These are phyloP conservation scores for Thalassia testudinum DNA, from an alignment of 116 monocot genomes.

Conservation along the genomic window DNA sequence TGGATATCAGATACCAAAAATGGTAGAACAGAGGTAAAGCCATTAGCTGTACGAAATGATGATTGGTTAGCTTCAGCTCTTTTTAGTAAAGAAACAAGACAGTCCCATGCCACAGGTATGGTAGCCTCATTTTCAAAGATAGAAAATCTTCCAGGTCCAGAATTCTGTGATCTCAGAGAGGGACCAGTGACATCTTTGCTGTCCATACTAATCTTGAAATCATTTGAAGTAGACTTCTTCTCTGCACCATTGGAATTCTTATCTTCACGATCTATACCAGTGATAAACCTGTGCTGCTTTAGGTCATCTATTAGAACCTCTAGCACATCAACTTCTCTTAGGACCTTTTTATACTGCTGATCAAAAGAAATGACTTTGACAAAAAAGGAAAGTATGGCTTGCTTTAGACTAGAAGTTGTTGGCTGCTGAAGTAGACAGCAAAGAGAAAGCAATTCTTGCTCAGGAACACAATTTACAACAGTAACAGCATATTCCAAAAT, in stretches of 20 bases:
- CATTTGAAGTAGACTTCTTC: constrained; percentile 30
- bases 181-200: constrained; percentile 79
- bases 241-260: constrained; percentile 19
- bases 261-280: constrained; percentile 45
- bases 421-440: constrained; percentile 97
- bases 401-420: constrained; percentile 54
- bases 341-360: constrained; percentile 84
- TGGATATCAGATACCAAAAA: constrained; percentile 82
- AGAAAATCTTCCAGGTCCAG: constrained; percentile 42
- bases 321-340: constrained; percentile 92
- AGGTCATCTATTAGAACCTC: constrained; percentile 94
- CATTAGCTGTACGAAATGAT: constrained; percentile 69
- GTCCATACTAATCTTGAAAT: constrained; percentile 62
- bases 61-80: constrained; percentile 84
- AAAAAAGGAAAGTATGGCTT: constrained; percentile 86
- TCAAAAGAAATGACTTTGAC: constrained; percentile 96
- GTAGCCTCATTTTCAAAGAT: constrained; percentile 86
- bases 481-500: constrained; percentile 99
- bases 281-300: constrained; percentile 64
- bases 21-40: constrained; percentile 60
- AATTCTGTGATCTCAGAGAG: constrained; percentile 43
- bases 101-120: constrained; percentile 80
- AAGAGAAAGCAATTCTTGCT: constrained; percentile 95
- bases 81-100: constrained; percentile 74
- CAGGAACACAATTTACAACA: constrained; percentile 94